Evolutionary conservation across 1,284 basidiomycete genomes (phyloP), one percentile per base, ranked within the genome.

Genomic region (Naganishia liquefaciens): DNA sequence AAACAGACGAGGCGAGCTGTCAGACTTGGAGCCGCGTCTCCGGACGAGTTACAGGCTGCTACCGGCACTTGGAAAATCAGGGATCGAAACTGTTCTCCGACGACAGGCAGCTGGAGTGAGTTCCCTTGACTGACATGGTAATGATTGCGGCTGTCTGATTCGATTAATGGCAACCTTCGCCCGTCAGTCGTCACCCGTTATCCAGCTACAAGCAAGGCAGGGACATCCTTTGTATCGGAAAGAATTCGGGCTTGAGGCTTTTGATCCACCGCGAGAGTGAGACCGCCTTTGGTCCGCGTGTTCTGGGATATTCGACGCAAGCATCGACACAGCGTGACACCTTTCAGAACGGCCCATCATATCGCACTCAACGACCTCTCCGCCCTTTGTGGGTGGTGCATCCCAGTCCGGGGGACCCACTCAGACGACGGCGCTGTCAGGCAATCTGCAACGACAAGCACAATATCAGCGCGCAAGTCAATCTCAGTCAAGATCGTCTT

Each of bases 381-480:
- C 62, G 52, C 62, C 62, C 52, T 63, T 54, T 50, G 21, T 23
- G 62, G 62, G 62, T 54, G 52, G 44, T 62, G 42, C 61, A 28
- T 46, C 50, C 40, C 52, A 47, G 19, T 10, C 10, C 53, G 43
- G 62, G 50, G 49, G 49, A 53, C 62, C 47, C 19, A 15, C 52
- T 28, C 28, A 27, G 30, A 37, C 43, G 2, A 37, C 33, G 13
- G 33, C 33, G 52, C 46, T 37, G 28, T 33, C 57, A 40, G 57
- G 30, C 39, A 49, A 60, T n/a, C 33, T 60, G 21, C 57, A 60
- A 27, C 57, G 57, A 25, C 57, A 60, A 49, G 57, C 57, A 50
- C 57, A 60, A 39, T 49, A 40, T 49, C 57, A 60, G 21, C 46
- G 57, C 39, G 57, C 57, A 19, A 40, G 46, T 11, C 57, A 60